Evolutionary conservation across 768 basidiomycete species (phyloP), one percentile per base, ranked within the genome.

Genomic region (Cyclocybe aegerita): DNA sequence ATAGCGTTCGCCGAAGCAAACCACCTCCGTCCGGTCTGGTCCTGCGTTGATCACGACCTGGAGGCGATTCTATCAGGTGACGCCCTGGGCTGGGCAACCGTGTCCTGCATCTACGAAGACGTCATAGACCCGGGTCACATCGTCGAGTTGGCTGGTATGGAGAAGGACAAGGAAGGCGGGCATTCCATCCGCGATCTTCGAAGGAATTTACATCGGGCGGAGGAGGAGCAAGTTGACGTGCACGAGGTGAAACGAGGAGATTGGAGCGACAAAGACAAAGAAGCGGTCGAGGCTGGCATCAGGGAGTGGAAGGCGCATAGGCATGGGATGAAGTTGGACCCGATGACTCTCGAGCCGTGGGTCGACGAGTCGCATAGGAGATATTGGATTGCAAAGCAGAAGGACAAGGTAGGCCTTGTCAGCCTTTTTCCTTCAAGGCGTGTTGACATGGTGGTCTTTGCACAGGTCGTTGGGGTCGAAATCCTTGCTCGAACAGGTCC

Each of bases 1-100:
- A 29, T 52, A 7, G 38, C 29, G 7, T 52, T 52, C 46, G 39
- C 33, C 14, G 46, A 52, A 10, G 33, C 16, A 8, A 17, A 45
- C 8, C 41, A 36, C 3, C 36, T 37, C 43, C 49, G 43, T 4
- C 33, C 49, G 6, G 43, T 50, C 8, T 50, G 43, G 49, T 42
- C 49, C n/a, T 50, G 49, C 11, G 49, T 50, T n/a, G 49, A 50
- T 33, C 39, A 39, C 12, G 51, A 47, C 23, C 51, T 52, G 11
- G 51, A 52, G 43, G 43, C 40, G 30, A 34, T 52, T 4, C 40
- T 52, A 8, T 45, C 31, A 5, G 30, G 46, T 17, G 8, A 29
- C 1, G 51, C 39, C 7, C 40, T 52, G 16, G 46, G n/a, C 10
- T 52, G 44, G 51, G 30, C 39, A 23, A 52, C 46, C 14, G 39